phyloP scores from a whole-genome alignment of 768 basidiomycete species.

The Boletales sp. region DNA sequence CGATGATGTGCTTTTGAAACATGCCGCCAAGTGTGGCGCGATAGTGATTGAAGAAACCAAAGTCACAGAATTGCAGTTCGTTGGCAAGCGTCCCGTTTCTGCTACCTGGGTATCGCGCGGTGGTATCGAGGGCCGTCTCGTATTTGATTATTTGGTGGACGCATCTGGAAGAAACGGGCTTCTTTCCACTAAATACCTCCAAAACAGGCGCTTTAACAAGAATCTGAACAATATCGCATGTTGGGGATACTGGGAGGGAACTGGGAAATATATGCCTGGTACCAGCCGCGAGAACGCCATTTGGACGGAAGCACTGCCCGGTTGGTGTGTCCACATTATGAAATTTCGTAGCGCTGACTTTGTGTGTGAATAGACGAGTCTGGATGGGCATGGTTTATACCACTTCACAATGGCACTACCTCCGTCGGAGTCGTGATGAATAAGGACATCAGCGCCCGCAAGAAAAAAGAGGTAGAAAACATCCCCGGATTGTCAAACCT shows the following conservation, averaged over 20 bases:
- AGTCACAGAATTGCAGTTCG: conserved; percentile 5
- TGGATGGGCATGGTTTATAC: too few species aligned
- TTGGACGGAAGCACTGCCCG: conserved; percentile 33
- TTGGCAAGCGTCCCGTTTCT: conserved; percentile 1
- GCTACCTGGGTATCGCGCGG: not conserved
- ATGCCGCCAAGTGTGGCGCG: not conserved
- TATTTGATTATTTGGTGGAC: conserved; percentile 8
- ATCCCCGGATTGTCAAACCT: not conserved
- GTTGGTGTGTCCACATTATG: too few species aligned
- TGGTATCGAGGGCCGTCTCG: not conserved
- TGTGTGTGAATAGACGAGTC: conserved; percentile 42
- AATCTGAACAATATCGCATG: conserved; percentile 33
- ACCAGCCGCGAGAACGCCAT: conserved; percentile 33
- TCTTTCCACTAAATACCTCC: conserved; percentile 26
- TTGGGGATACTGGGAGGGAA: conserved; percentile 36
- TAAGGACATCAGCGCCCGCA: too few species aligned
- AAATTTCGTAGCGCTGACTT: too few species aligned
- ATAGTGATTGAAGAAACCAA: conserved; percentile 1
- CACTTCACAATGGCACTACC: conserved; percentile 41
- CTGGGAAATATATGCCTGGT: conserved; percentile 26
- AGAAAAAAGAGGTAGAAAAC: conserved; percentile 11
- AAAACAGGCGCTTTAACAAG: conserved; percentile 33
- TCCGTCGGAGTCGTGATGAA: conserved; percentile 57
- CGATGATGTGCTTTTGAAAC: conserved; percentile 1
- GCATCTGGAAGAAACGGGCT: conserved; percentile 11